phyloP scores from a whole-genome alignment of 2,329 filamentous ascomycete genomes.

The Davidsoniella eucalypti region DNA sequence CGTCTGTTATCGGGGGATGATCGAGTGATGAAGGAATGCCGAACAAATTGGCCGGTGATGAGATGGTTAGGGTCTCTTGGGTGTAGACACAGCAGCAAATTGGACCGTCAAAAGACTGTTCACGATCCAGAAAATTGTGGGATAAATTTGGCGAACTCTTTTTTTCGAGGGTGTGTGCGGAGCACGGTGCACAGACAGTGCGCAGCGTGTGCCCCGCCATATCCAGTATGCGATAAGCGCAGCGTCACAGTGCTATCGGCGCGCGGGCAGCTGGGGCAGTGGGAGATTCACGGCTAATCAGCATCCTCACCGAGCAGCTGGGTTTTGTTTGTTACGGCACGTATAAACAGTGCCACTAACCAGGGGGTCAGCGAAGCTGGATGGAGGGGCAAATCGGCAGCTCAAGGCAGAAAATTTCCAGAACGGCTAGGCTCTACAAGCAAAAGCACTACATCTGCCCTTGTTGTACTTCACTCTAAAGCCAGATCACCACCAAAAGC shows the following conservation, averaged over 20 bases:
- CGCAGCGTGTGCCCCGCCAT: neutral
- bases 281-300: conserved; percentile 10
- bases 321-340: no score
- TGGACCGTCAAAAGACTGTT: neutral
- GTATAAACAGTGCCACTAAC: neutral
- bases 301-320: neutral
- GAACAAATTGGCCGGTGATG: no score
- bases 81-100: no score
- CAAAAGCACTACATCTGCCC: neutral
- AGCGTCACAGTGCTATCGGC: conserved; percentile 1
- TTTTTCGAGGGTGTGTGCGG: conserved; percentile 12
- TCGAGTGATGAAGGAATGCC: no score
- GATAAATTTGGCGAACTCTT: conserved; percentile 9
- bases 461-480: neutral
- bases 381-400: conserved; percentile 6
- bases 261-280: neutral
- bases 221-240: neutral
- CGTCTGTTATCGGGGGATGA: neutral
- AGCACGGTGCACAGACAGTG: conserved; percentile 7
- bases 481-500: conserved; percentile 10
- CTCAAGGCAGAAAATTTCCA: conserved; percentile 12
- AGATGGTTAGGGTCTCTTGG: no score
- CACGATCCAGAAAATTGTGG: conserved; percentile 8
- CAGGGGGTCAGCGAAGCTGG: conserved; percentile 3
- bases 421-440: conserved; percentile 4